These are phyloP conservation scores for Paspalum vaginatum DNA, from an alignment of 176 grass and related monocot genomes.

Conservation along the genomic window DNA sequence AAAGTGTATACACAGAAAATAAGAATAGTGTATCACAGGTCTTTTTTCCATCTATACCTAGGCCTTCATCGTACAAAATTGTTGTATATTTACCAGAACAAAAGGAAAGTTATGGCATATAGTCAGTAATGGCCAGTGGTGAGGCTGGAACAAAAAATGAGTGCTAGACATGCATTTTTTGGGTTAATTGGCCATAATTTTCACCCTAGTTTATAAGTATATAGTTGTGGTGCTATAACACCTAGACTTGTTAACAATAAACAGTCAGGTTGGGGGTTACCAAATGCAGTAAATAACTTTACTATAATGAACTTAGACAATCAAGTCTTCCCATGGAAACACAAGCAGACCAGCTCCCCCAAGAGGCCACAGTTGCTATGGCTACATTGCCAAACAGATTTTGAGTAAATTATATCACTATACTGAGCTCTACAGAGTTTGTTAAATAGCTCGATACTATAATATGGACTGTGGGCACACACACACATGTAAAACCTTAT, in stretches of 20 bases:
- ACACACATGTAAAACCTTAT: neutral
- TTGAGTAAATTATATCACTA: neutral
- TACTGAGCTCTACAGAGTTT: neutral
- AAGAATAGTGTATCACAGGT: slow-evolving; percentile 3
- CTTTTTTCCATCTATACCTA: slow-evolving; percentile 2
- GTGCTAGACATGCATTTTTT: neutral
- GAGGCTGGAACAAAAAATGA: slow-evolving; percentile 2
- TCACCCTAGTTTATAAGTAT: neutral
- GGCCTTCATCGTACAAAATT: slow-evolving; percentile 9
- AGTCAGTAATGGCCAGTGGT: neutral
- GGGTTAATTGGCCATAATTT: neutral
- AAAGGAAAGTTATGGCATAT: slow-evolving; percentile 2
- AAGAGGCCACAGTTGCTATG: neutral
- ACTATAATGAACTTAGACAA: slow-evolving; percentile 20
- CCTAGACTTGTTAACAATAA: neutral
- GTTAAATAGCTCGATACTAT: neutral
- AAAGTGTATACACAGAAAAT: neutral
- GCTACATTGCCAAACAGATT: neutral
- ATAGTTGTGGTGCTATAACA: slow-evolving; percentile 10
- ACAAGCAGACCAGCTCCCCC: neutral
- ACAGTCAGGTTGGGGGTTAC: neutral
- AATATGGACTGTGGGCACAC: neutral
- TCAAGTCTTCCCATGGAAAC: neutral
- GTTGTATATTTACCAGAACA: slow-evolving; percentile 7
- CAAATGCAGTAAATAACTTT: slow-evolving; percentile 18